Evolutionary conservation across 768 basidiomycete species (phyloP), one percentile per base, ranked within the genome.

Genomic region (Psilocybe sp.): DNA sequence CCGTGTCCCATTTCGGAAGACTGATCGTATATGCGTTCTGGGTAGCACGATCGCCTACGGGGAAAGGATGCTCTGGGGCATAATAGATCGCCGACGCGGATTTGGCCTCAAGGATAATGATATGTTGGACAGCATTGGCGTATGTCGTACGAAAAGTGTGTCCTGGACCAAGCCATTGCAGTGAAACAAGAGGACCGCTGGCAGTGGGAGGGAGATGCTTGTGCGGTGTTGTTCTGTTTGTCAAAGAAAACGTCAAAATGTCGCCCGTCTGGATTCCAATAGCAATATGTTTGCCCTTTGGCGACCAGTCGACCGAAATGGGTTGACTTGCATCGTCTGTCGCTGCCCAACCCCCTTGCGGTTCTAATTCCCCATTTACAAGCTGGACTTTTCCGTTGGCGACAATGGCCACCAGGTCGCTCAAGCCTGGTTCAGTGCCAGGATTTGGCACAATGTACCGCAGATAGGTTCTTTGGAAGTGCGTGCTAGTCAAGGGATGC

Each of bases 241-340:
- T 71, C 18, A 84, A 75, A 35, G 77, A 73, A 61, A 81, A 91
- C 0, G 87, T 82, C 37, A 88, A 62, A 35, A 92, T 83, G 47
- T 86, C 84, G 2, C 89, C 89, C 15, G 73, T 76, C 55, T 78
- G 78, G 13, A 90, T 67, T 18, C 85, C 90, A 40, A 92, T 78
- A 1, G 87, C 88, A 37, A 92, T 72, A 49, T 92, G 89, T 61
- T 89, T 92, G 40, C 89, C 90, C 63, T 89, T 90, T 1, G 89
- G 87, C 3, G 89, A 92, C 89, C 90, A 92, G 11, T 86, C 79
- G 8, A 85, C 90, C 92, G 49, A 10, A 8, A 77, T 77, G 1
- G 85, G 84, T 28, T 72, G 73, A 23, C 76, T 74, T 48, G 77
- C 74, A 4, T 56, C 70, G 68, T 62, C 78, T 58, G 52, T 70